These are phyloP conservation scores for Serendipita sp. DNA, from an alignment of 1,284 basidiomycete species.

Conservation along the genomic window DNA sequence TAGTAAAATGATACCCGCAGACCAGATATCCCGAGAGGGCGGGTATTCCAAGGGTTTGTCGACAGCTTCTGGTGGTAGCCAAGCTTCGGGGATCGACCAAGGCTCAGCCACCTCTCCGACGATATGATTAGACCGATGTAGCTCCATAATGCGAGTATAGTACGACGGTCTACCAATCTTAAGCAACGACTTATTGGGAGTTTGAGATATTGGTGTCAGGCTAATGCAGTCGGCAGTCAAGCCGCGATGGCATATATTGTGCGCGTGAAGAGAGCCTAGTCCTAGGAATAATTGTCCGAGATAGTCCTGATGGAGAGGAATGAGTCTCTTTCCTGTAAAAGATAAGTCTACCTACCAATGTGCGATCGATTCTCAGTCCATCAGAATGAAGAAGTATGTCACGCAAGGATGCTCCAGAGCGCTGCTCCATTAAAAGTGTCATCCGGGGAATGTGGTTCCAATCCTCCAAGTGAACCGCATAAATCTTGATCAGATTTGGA, in stretches of 20 bases:
- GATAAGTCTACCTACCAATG: slow-evolving; percentile 11
- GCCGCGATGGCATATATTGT: slow-evolving; percentile 53
- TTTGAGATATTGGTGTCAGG: slow-evolving; percentile 35
- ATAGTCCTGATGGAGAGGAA: slow-evolving; percentile 37
- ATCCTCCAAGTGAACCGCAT: slow-evolving; percentile 47
- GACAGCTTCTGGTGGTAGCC: slow-evolving; percentile 52
- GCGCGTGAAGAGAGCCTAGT: slow-evolving; percentile 46
- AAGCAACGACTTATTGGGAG: slow-evolving; percentile 39
- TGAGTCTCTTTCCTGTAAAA: slow-evolving; percentile 11
- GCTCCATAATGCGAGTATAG: slow-evolving; percentile 47
- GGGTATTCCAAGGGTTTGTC: slow-evolving; percentile 60
- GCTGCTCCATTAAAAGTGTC: slow-evolving; percentile 49
- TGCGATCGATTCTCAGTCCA: neutral
- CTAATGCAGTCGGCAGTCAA: slow-evolving; percentile 38
- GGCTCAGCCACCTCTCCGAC: slow-evolving; percentile 33
- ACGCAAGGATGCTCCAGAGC: slow-evolving; percentile 22
- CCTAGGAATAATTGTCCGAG: slow-evolving; percentile 52
- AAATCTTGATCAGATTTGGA: slow-evolving; percentile 42
- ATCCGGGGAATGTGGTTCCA: slow-evolving; percentile 37
- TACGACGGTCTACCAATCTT: slow-evolving; percentile 53
- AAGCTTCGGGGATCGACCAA: slow-evolving; percentile 38
- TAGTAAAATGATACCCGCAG: slow-evolving; percentile 54
- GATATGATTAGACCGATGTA: slow-evolving; percentile 62
- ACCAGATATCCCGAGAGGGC: slow-evolving; percentile 54
- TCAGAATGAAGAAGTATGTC: neutral